phyloP scores from a whole-genome alignment of 805 yeast species.

The Saccharomycopsis fibuligera region DNA sequence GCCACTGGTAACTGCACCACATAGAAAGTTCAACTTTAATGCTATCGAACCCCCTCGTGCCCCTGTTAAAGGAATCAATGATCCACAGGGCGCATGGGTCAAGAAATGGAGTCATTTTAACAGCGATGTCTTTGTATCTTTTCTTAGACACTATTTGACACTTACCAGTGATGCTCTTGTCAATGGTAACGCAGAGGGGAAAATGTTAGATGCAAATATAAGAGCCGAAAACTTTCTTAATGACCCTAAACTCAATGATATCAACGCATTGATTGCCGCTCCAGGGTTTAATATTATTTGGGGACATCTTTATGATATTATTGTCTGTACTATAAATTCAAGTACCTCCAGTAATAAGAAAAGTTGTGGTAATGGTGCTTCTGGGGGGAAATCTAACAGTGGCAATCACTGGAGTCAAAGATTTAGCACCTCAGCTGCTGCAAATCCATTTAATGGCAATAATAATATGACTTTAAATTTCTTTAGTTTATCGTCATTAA shows the following conservation, averaged over 20 bases:
- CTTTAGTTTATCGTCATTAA: constrained; percentile 10
- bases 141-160: constrained; percentile 49
- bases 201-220: constrained; percentile 23
- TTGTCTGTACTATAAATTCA: constrained; percentile 22
- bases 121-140: constrained; percentile 53
- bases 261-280: constrained; percentile 22
- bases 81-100: constrained; percentile 60
- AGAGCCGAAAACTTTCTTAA: not conserved
- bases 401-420: constrained; percentile 12
- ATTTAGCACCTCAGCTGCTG: constrained; percentile 14
- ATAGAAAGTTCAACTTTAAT: constrained; percentile 24
- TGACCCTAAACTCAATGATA: constrained; percentile 3
- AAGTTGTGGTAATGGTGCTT: not conserved
- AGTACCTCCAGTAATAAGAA: constrained; percentile 4
- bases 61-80: constrained; percentile 40
- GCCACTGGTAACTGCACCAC: not conserved
- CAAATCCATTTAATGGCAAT: constrained; percentile 4
- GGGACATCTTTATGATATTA: constrained; percentile 41
- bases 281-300: constrained; percentile 44
- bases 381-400: not conserved
- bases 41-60: constrained; percentile 35
- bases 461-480: constrained; percentile 18
- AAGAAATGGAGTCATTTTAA: constrained; percentile 53
- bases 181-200: constrained; percentile 22
- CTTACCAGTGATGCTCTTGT: constrained; percentile 4